Base-by-base conservation (phyloP, 768 basidiomycete species). In the Podaxis sp. region DNA sequence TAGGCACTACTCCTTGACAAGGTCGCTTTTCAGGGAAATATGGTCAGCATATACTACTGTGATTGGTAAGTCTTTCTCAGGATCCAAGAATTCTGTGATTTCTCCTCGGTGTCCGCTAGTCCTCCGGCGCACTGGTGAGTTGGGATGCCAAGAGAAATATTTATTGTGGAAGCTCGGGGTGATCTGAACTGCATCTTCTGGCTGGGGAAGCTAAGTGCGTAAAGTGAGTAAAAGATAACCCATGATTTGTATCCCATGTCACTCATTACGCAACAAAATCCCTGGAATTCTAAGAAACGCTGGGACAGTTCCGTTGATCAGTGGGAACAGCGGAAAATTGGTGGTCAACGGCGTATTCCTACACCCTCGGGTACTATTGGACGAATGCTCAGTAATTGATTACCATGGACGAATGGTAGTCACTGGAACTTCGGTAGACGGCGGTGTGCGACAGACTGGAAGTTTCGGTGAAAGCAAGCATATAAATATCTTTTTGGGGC, bases 211-310 rank as follows among this genome's bases (percentile, higher is more conserved):
- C 4, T 15, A 13, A 25, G 25, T 50, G 15, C 15, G 13, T 15
- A 7, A 27, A 25, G 36, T 55, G 54, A 55, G 38, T 55, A 27
- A 55, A 55, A 40, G 54, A 55, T 55, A 38, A 25, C 29, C 37
- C 54, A 40, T 54, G 52, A 54, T 55, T 37, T 22, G 24, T 27
- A 36, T 55, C 54, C 36, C 54, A 55, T 55, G 54, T 55, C 54
- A 55, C 24, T 7, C 38, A 38, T 55, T 55, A 55, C 54, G 54
- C 37, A 55, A 55, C 19, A 38, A 41, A 55, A 22, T 19, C 54
- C 24, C 54, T 40, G 11, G 36, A 38, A 55, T 22, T 40, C 38
- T n/a, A 22, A 41, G 38, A n/a, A 40, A 38, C 17, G 8, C 22
- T 19, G 22, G 22, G 8, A 19, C 7, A 43, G 41, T 43, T 24